Evolutionary conservation across 805 yeast genomes (phyloP).

Genomic region (Nakazawaea anatomiae): DNA sequence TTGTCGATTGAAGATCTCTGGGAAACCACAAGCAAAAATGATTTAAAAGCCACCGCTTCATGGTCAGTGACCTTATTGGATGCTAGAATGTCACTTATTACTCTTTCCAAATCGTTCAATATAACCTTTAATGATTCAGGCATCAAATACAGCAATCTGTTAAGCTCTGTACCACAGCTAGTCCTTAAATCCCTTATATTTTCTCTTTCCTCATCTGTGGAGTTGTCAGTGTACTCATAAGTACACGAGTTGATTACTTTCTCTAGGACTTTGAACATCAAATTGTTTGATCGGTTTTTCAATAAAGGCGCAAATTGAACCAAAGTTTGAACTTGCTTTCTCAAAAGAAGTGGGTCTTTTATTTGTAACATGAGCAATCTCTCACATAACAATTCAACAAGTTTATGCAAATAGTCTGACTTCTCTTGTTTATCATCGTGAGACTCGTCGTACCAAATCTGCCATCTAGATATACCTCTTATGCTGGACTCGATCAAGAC

Average conservation of each 20-base stretch:
- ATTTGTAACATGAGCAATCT: slow-evolving; percentile 68
- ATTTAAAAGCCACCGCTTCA: slow-evolving; percentile 90
- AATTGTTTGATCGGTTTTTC: slow-evolving; percentile 57
- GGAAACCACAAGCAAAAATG: slow-evolving; percentile 86
- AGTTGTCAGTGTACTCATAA: slow-evolving; percentile 62
- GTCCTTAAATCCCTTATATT: slow-evolving; percentile 81
- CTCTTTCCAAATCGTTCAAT: slow-evolving; percentile 76
- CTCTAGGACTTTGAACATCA: slow-evolving; percentile 82
- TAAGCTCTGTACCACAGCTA: slow-evolving; percentile 90
- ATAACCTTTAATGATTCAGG: slow-evolving; percentile 84
- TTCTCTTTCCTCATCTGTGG: slow-evolving; percentile 71
- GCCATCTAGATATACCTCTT: slow-evolving; percentile 93
- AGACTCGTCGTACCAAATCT: slow-evolving; percentile 74
- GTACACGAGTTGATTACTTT: slow-evolving; percentile 81
- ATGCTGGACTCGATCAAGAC: slow-evolving; percentile 84
- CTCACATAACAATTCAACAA: slow-evolving; percentile 67
- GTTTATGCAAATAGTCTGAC: slow-evolving; percentile 43
- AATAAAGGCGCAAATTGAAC: slow-evolving; percentile 92
- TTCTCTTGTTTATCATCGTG: slow-evolving; percentile 46
- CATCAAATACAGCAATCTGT: slow-evolving; percentile 89
- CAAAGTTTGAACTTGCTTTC: slow-evolving; percentile 84
- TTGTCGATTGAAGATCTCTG: slow-evolving; percentile 73
- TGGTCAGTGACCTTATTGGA: slow-evolving; percentile 75
- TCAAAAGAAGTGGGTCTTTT: slow-evolving; percentile 71
- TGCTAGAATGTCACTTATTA: slow-evolving; percentile 63